Evolutionary conservation across 768 basidiomycete species (phyloP), one percentile per base, ranked within the genome.

Genomic region (Agaricus sinodeliciosus): DNA sequence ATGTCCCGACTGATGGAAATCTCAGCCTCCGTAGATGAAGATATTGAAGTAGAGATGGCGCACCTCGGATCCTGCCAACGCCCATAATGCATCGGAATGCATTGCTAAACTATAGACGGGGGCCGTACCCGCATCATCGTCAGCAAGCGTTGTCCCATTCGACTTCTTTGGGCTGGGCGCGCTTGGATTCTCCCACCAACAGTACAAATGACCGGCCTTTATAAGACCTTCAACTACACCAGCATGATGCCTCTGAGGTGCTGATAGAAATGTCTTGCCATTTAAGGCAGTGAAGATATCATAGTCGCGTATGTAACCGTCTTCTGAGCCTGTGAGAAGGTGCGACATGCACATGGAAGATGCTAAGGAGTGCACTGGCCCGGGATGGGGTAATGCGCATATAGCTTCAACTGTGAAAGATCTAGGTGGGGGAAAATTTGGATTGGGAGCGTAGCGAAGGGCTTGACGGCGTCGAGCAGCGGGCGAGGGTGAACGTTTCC

Each of bases 51-150:
- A 56, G 53, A 49, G 35, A 49, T 53, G 57, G 69, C 84, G 57
- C 67, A 94, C 94, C 60, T 90, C 80, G 34, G 86, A 88, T 12
- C 96, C 96, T 19, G 89, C 84, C 52, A 97, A 73, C 15, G 86
- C 78, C 93, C 94, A 99, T 8, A 99, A 71, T 11, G 90, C 96
- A 66, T 98, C 94, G 3, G 87, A 85, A 51, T 98, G 94, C 74
- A 94, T 85, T 8, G 83, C 82, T 63, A 99, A 74, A 62, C 92
- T 94, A 67, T 94, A 92, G 15, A 96, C 91, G 9, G 95, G 85
- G 18, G 82, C 79, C 42, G 81, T 65, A 18, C 73, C 60, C 18
- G 72, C 59, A 36, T 84, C 83, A 18, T 81, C 80, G 22, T 76
- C 77, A 49, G 66, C 67, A 19, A 66, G 59, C 28, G 59, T 54